Conservation (phyloP, 768 basidiomycete genomes). For the Hypsizygus marmoreus region DNA sequence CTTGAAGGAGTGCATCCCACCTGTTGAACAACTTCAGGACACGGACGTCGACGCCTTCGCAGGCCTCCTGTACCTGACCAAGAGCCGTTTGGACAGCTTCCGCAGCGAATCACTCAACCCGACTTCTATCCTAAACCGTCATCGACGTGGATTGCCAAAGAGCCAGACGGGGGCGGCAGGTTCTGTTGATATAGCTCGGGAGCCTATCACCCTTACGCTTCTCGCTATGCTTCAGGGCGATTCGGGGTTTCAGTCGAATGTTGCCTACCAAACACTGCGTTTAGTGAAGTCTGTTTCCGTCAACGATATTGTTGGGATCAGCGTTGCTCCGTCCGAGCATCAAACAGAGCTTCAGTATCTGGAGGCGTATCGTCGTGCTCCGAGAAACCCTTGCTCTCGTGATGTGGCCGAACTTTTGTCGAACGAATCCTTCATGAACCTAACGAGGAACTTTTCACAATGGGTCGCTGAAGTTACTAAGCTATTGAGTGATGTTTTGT, state of each 20-base stretch:
- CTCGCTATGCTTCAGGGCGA: constrained; percentile 60
- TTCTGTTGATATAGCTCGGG: constrained; percentile 26
- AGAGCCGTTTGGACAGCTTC: constrained; percentile 65
- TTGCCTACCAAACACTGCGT: constrained; percentile 69
- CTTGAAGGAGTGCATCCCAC: constrained; percentile 76
- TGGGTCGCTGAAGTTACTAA: constrained; percentile 68
- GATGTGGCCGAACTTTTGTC: constrained; percentile 40
- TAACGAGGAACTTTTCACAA: constrained; percentile 49
- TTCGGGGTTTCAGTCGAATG: constrained; percentile 47
- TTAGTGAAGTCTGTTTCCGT: constrained; percentile 48
- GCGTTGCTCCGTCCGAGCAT: constrained; percentile 41
- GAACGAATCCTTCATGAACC: constrained; percentile 34
- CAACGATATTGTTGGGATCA: constrained; percentile 25
- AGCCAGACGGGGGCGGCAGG: constrained; percentile 33
- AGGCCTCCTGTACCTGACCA: constrained; percentile 56
- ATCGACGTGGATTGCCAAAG: constrained; percentile 26
- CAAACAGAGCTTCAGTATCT: constrained; percentile 51
- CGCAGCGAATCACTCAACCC: constrained; percentile 48
- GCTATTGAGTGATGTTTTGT: constrained; percentile 61
- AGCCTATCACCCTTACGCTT: constrained; percentile 54
- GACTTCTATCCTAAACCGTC: constrained; percentile 45
- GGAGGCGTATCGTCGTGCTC: constrained; percentile 41
- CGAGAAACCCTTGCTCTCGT: constrained; percentile 30
- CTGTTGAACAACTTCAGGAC: constrained; percentile 50
- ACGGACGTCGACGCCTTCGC: constrained; percentile 77